A percentile compares a stretch with the other conserved stretches of the same genome.
Conservation (phyloP, 1,139 yeast species). For the Pichia sp. region DNA sequence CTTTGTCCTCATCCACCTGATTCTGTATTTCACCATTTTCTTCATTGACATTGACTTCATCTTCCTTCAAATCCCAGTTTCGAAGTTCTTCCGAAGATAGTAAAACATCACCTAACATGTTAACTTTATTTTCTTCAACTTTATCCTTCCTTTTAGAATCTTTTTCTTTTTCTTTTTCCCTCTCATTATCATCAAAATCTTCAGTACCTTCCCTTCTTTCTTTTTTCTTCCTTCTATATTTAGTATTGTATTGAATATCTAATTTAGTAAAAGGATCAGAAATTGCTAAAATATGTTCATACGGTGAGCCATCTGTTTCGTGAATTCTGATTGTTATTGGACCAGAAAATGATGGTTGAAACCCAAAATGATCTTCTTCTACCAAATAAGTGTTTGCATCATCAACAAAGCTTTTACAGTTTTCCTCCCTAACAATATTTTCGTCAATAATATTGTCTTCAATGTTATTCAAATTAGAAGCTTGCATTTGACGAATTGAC, state of each 20-base stretch:
- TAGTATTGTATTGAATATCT: constrained; percentile 92
- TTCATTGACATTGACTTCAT: constrained; percentile 36
- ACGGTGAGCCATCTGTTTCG: constrained; percentile 99
- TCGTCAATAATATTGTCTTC: constrained; percentile 13
- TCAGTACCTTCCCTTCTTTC: constrained; percentile 28
- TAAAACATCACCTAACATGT: constrained; percentile 76
- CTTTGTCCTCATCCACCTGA: constrained; percentile 28
- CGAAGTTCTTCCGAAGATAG: constrained; percentile 51
- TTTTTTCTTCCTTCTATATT: constrained; percentile 67
- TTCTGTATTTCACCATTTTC: constrained; percentile 19
- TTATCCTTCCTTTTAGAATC: constrained; percentile 28
- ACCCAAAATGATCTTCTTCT: constrained; percentile 30
- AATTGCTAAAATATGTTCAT: constrained; percentile 91
- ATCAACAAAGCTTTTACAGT: constrained; percentile 34
- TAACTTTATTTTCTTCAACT: constrained; percentile 40
- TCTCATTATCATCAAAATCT: constrained; percentile 29
- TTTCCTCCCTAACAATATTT: constrained; percentile 11
- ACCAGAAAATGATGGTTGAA: constrained; percentile 62
- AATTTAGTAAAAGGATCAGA: constrained; percentile 80
- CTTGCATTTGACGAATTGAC: constrained; percentile 88
- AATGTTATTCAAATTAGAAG: constrained; percentile 38
- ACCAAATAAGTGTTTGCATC: constrained; percentile 37
- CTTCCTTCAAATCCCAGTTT: constrained; percentile 72
- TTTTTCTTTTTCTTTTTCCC: constrained; percentile 32
- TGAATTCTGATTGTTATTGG: constrained; percentile 97